Evolutionary conservation across 495 filamentous ascomycete genomes (phyloP).

Genomic region (Penicillium silybi): DNA sequence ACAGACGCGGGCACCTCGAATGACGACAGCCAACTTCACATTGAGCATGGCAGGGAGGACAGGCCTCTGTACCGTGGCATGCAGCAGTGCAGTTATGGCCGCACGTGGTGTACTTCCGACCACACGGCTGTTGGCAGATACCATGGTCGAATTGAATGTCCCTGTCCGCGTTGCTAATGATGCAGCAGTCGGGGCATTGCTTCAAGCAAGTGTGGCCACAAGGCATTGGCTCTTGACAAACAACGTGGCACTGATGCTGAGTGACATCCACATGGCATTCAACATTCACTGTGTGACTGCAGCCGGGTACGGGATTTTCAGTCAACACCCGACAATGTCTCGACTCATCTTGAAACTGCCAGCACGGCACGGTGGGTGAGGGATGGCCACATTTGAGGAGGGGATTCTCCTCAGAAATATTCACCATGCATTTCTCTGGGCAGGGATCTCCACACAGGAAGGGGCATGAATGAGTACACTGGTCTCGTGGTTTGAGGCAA

Average conservation of each 20-base stretch:
- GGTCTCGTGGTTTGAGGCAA: conserved; percentile 52
- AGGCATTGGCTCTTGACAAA: conserved; percentile 41
- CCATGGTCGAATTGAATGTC: conserved; percentile 40
- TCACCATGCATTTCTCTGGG: conserved; percentile 40
- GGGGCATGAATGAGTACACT: conserved; percentile 61
- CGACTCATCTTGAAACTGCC: conserved; percentile 41
- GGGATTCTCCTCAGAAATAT: conserved; percentile 34
- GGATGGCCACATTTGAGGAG: conserved; percentile 59
- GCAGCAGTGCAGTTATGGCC: conserved; percentile 48
- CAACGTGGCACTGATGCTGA: conserved; percentile 40
- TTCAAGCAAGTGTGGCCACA: conserved; percentile 63
- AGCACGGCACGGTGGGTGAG: conserved; percentile 46
- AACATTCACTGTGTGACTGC: conserved; percentile 50
- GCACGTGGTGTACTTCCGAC: conserved; percentile 53
- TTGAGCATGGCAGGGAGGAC: conserved; percentile 47
- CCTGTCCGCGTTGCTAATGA: conserved; percentile 17
- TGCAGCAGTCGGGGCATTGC: conserved; percentile 56
- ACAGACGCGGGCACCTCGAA: conserved; percentile 54
- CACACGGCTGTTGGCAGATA: conserved; percentile 50
- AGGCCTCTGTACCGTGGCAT: conserved; percentile 54
- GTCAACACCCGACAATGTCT: conserved; percentile 35
- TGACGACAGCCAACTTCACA: conserved; percentile 64
- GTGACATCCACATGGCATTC: conserved; percentile 47
- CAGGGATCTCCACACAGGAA: conserved; percentile 59
- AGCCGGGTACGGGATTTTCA: conserved; percentile 44